phyloP scores from a whole-genome alignment of 495 filamentous ascomycete genomes.

The Podospora sp. region DNA sequence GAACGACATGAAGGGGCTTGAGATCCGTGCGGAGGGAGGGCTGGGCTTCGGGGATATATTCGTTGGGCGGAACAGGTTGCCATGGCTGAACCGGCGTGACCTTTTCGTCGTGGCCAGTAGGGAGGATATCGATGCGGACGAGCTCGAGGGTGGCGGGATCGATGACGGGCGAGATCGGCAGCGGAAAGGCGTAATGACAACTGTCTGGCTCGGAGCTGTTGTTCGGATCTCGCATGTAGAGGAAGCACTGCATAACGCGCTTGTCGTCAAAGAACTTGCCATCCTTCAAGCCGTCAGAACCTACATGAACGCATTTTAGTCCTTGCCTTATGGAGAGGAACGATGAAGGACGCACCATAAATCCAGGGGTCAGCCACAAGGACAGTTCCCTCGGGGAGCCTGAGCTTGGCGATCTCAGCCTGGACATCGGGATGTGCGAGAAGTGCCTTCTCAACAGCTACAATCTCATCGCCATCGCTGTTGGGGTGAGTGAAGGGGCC shows the following conservation, averaged over 20 bases:
- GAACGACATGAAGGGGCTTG: conserved; percentile 74
- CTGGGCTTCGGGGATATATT: conserved; percentile 76
- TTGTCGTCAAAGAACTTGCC: conserved; percentile 45
- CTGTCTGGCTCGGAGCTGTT: conserved; percentile 60
- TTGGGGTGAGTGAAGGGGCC: conserved; percentile 59
- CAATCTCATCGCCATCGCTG: conserved; percentile 62
- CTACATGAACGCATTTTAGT: conserved; percentile 28
- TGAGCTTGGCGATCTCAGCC: conserved; percentile 64
- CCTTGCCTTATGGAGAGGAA: neutral
- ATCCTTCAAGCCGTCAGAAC: conserved; percentile 64
- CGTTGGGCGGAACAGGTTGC: conserved; percentile 51
- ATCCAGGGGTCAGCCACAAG: conserved; percentile 72
- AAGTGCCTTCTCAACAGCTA: conserved; percentile 58
- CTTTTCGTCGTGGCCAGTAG: conserved; percentile 58
- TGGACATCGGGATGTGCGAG: conserved; percentile 61
- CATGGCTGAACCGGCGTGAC: conserved; percentile 40
- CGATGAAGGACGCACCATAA: conserved; percentile 53
- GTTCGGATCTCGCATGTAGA: conserved; percentile 57
- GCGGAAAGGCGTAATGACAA: conserved; percentile 80
- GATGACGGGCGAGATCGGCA: conserved; percentile 78
- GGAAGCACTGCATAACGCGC: conserved; percentile 66
- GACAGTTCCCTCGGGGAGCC: conserved; percentile 63
- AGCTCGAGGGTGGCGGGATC: conserved; percentile 61
- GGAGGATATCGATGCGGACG: conserved; percentile 61
- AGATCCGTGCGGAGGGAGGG: conserved; percentile 59